Conservation (phyloP, 306 rosid genomes). For the Canavalia ensiformis region DNA sequence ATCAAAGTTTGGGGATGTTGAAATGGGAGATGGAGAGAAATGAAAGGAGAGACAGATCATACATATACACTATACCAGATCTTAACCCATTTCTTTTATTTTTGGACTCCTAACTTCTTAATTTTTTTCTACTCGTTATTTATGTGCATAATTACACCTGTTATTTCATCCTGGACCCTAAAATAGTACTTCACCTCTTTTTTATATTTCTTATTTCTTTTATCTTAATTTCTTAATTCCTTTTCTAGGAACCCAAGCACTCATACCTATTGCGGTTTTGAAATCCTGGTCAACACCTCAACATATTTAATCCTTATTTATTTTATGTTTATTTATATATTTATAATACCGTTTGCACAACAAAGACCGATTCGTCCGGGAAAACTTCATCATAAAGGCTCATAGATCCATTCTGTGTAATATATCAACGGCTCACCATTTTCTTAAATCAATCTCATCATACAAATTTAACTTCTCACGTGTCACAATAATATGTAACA, state of each 20-base stretch:
- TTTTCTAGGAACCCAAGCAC: neutral
- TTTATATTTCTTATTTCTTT: neutral
- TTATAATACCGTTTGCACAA: neutral
- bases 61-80: neutral
- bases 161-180: neutral
- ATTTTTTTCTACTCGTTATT: neutral
- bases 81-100: neutral
- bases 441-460: neutral
- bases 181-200: neutral
- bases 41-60: conserved; percentile 52
- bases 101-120: conserved; percentile 3
- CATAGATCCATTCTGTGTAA: neutral
- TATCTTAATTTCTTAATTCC: neutral
- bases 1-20: neutral
- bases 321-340: neutral
- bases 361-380: conserved; percentile 42
- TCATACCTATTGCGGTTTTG: neutral
- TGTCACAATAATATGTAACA: neutral
- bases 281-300: conserved; percentile 32
- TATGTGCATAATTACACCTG: too few relatives aligned
- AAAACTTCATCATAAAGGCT: neutral
- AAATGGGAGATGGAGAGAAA: conserved; percentile 60
- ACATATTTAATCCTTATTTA: neutral
- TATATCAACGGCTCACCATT: conserved; percentile 2
- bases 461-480: neutral